Percentiles rank a stretch among this genome's conserved stretches.
Conservation (phyloP, 164 flowering plant genomes). For the Vitis rotundifolia region DNA sequence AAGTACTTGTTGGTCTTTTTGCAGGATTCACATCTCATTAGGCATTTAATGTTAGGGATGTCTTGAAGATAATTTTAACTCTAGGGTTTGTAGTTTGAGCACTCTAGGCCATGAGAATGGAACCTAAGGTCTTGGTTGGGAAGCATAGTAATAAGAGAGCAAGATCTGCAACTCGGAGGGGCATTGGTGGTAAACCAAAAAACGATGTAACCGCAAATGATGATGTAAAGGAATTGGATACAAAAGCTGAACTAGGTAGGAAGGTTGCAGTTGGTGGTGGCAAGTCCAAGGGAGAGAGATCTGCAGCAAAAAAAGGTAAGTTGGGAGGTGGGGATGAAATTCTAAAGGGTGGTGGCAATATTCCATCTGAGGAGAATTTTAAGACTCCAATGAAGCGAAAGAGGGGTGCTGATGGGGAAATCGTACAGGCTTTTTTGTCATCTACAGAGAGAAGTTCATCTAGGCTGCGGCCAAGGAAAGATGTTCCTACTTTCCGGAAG, state of each 20-base stretch:
- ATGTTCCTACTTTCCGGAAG: slow-evolving; percentile 7
- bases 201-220: not conserved
- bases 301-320: not conserved
- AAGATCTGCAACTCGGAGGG: slow-evolving; percentile 1
- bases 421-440: slow-evolving; percentile 11
- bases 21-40: not conserved
- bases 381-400: slow-evolving; percentile 4
- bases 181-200: not conserved
- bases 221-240: not conserved
- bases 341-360: not conserved
- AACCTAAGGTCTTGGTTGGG: not conserved
- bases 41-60: not conserved
- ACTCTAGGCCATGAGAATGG: not conserved
- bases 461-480: slow-evolving; percentile 7
- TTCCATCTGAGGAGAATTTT: not conserved
- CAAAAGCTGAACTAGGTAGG: not conserved
- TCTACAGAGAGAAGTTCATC: not conserved
- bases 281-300: slow-evolving; percentile 3
- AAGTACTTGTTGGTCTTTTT: not conserved
- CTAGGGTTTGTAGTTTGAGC: not conserved
- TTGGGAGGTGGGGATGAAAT: not conserved
- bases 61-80: not conserved
- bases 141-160: not conserved
- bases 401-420: slow-evolving; percentile 14
- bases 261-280: slow-evolving; percentile 1